A percentile compares a stretch with the other conserved stretches of the same genome.
Conservation (phyloP, 495 filamentous ascomycete genomes). For the Podospora sp. region DNA sequence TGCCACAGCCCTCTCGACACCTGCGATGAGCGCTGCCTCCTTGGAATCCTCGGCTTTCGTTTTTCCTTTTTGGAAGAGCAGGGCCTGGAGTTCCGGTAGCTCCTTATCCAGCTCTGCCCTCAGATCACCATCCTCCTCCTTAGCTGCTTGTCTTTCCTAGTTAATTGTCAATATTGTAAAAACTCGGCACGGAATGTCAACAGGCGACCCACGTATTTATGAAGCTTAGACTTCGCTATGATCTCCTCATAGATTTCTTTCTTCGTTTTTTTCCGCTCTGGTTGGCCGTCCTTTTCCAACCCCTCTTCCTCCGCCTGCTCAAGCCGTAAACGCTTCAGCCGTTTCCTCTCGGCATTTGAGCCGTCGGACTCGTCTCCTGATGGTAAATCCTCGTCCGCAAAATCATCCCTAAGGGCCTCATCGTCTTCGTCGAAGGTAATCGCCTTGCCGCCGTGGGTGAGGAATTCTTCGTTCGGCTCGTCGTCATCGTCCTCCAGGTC, state of each 20-base stretch:
- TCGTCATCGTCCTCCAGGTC: conserved; percentile 86
- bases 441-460: conserved; percentile 83
- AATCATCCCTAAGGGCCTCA: conserved; percentile 62
- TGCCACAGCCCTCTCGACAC: conserved; percentile 61
- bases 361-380: conserved; percentile 59
- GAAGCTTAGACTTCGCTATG: conserved; percentile 92
- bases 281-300: conserved; percentile 52
- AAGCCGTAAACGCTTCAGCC: conserved; percentile 61
- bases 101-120: conserved; percentile 59
- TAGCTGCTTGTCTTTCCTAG: conserved; percentile 72
- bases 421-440: conserved; percentile 55
- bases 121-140: conserved; percentile 94
- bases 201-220: conserved; percentile 71
- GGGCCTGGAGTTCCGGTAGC: conserved; percentile 74
- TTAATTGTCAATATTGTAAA: conserved; percentile 7
- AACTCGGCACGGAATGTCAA: too few species aligned
- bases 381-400: conserved; percentile 63
- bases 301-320: conserved; percentile 44
- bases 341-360: conserved; percentile 49
- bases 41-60: conserved; percentile 56
- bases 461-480: conserved; percentile 62
- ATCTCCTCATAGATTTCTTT: conserved; percentile 96
- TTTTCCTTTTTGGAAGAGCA: conserved; percentile 54
- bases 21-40: conserved; percentile 59
- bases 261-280: conserved; percentile 86